Evolutionary conservation across 83 land plant genomes (phyloP), one percentile per base, ranked within the genome.

Genomic region (Diphasiastrum complanatum): DNA sequence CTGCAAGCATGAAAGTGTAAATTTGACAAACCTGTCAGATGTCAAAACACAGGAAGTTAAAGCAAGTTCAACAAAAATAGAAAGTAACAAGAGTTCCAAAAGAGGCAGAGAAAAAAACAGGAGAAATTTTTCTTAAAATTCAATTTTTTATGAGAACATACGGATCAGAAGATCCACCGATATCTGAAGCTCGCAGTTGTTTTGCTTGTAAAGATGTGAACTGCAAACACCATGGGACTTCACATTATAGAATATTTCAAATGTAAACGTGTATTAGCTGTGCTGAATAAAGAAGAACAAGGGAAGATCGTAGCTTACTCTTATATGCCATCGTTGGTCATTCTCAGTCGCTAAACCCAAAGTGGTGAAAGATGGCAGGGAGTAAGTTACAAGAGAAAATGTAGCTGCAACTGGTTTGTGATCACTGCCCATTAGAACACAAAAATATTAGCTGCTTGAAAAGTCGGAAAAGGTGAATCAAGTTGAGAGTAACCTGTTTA

Each of bases 321-420:
- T 4, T 5, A 54, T 54, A 25, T 54, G 58, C 58, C 58, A 54
- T 4, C 25, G n/a, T 28, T 28, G 14, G 16, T 25, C 58, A 11
- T 30, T 25, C 43, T 5, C 10, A 6, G 4, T 54, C 58, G n/a
- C 6, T n/a, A n/a, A n/a, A n/a, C n/a, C n/a, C n/a, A n/a, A n/a
- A n/a, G n/a, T n/a, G n/a, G n/a, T n/a, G n/a, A n/a, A n/a, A n/a
- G n/a, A n/a, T 38, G 58, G 58, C 24, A 54, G 58, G 5, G 58
- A 28, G 29, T 54, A 54, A 5, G 58, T 33, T 54, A 14, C 29
- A 30, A 54, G 58, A 25, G 58, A 54, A 11, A 5, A 22, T 11
- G 58, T 54, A 25, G 58, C 58, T 25, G 25, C 58, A 4, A 54
- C 58, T 54, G 58, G 58, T 25, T 54, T 54, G 33, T 54, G 58